Evolutionary conservation across 139 green algal genomes (phyloP).

Genomic region (Mesotaenium endlicherianum): DNA sequence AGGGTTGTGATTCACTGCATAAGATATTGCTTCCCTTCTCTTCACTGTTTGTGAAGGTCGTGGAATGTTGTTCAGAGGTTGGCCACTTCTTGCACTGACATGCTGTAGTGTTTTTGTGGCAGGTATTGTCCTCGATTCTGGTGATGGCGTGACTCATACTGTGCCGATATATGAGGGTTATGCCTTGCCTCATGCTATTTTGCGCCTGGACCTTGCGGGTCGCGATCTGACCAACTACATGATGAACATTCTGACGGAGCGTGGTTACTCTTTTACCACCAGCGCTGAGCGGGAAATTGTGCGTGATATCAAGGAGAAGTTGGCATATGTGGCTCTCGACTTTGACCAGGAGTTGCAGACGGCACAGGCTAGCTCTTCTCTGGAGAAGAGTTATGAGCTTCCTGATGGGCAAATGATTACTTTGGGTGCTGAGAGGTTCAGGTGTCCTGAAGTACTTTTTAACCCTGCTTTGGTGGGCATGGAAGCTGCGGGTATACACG

Average conservation of each 20-base stretch:
- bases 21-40: too few relatives aligned
- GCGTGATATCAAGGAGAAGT: slow-evolving; percentile 63
- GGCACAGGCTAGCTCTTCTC: slow-evolving; percentile 66
- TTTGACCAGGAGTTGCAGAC: slow-evolving; percentile 94
- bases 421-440: slow-evolving; percentile 55
- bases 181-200: slow-evolving; percentile 57
- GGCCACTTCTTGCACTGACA: too few relatives aligned
- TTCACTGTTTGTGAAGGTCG: too few relatives aligned
- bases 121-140: slow-evolving; percentile 59
- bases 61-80: too few relatives aligned
- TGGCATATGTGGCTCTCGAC: slow-evolving; percentile 60
- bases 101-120: too few relatives aligned
- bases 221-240: slow-evolving; percentile 59
- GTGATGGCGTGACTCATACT: slow-evolving; percentile 59
- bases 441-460: slow-evolving; percentile 58
- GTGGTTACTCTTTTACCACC: slow-evolving; percentile 61
- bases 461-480: slow-evolving; percentile 56
- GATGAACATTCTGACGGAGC: slow-evolving; percentile 56
- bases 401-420: slow-evolving; percentile 71
- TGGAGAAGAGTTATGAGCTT: slow-evolving; percentile 87
- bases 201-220: slow-evolving; percentile 56
- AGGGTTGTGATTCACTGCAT: too few relatives aligned
- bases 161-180: slow-evolving; percentile 63
- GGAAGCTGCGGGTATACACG: slow-evolving; percentile 55
- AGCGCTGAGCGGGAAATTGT: slow-evolving; percentile 59